Evolutionary conservation across 305 asterid genomes (phyloP).

Genomic region (Caryopteris hybrid): DNA sequence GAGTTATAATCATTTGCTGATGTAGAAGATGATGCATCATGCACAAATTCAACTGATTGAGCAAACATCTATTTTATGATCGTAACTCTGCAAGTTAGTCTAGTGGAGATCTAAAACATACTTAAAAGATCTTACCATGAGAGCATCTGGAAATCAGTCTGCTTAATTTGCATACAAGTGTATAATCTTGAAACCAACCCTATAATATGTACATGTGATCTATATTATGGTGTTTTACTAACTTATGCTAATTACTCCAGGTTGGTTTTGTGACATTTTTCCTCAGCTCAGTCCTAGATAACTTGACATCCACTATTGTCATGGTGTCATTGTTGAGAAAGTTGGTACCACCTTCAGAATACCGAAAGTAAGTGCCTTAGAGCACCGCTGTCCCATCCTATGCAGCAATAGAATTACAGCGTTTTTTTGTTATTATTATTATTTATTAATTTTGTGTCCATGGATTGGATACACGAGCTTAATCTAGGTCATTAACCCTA

Average conservation of each 20-base stretch:
- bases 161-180: not conserved
- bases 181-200: not conserved
- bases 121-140: not conserved
- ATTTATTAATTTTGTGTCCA: not conserved
- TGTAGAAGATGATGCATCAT: too few relatives aligned
- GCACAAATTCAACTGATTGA: too few relatives aligned
- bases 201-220: not conserved
- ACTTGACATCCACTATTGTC: conserved; percentile 94
- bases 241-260: conserved; percentile 45
- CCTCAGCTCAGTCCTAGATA: conserved; percentile 93
- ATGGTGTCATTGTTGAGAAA: conserved; percentile 96
- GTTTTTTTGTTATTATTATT: not conserved
- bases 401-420: not conserved
- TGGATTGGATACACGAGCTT: not conserved
- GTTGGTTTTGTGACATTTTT: conserved; percentile 88
- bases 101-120: not conserved
- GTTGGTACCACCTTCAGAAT: conserved; percentile 94
- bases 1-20: too few relatives aligned
- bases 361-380: conserved; percentile 70
- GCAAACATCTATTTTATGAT: too few relatives aligned
- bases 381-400: not conserved
- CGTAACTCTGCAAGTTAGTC: not conserved
- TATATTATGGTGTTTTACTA: conserved; percentile 11
- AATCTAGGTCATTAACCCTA: not conserved
- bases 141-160: not conserved